Evolutionary conservation across 2,329 filamentous ascomycete genomes (phyloP), one percentile per base, ranked within the genome.

Genomic region (Pezicula radicicola): DNA sequence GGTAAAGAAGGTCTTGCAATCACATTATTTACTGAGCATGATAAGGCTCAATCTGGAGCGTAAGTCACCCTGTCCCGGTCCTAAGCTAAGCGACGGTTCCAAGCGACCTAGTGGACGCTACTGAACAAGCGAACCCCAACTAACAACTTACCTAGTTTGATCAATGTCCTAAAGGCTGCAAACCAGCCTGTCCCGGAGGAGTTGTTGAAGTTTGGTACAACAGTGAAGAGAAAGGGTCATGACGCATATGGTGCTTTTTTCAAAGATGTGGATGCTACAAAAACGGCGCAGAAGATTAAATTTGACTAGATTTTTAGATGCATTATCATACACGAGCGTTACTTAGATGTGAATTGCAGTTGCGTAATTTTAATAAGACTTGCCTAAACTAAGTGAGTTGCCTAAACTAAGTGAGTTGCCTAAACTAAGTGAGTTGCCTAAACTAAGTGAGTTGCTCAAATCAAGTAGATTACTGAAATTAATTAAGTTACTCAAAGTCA

Each of bases 211-310:
- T 99, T 97, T 62, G 94, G 94, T 64, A 96, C 91, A 19, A 97
- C 93, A 1, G 94, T 99, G 48, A 99, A 97, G 84, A 97, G 96
- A 84, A 97, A 97, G 91, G 83, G 85, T 46, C 94, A 99, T 74
- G 89, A 91, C 65, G 88, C 89, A 45, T 99, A 97, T 67, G 94
- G 94, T 52, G 91, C 91, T 30, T 97, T 97, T 69, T 96, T 89
- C 79, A 96, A 94, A 73, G 91, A 97, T 63, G 85, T 89, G 8
- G 88, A 90, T 63, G 86, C 86, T 70, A 89, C 81, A 68, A 88
- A 93, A 73, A 87, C 89, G 70, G 86, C 89, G 27, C 94, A 88
- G 52, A 97, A 96, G 78, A 96, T 97, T 68, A 92, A 84, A 44
- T 97, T 97, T 75, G 91, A 96, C 65, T 81, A 60, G 48, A 56